Conservation (phyloP, 2,329 filamentous ascomycete genomes). For the Leptographium radiaticola region DNA sequence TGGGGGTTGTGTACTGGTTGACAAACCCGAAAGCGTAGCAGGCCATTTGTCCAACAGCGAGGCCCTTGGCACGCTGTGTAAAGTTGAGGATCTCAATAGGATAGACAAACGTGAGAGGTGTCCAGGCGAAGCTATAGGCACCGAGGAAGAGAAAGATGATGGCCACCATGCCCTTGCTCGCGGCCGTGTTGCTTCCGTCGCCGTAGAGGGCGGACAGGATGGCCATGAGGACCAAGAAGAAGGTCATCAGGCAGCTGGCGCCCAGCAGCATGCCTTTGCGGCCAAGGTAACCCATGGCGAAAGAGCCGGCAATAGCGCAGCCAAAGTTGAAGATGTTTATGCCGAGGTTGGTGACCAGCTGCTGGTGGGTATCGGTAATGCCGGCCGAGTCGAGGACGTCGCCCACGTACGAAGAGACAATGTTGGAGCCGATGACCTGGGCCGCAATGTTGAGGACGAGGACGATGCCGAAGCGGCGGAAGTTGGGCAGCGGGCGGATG, state of each 20-base stretch:
- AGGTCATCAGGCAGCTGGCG: constrained; percentile 48
- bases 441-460: not conserved
- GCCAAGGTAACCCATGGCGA: not conserved
- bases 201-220: constrained; percentile 21
- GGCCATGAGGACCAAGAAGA: constrained; percentile 53
- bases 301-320: not conserved
- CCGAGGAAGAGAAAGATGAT: constrained; percentile 1
- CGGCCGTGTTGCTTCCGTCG: not conserved
- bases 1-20: constrained; percentile 12
- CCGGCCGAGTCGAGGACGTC: constrained; percentile 1
- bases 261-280: constrained; percentile 51
- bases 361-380: constrained; percentile 1
- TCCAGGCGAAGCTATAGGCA: constrained; percentile 1
- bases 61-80: constrained; percentile 5
- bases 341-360: constrained; percentile 1
- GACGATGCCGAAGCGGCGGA: not conserved
- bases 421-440: constrained; percentile 3
- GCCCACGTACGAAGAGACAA: constrained; percentile 1
- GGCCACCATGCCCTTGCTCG: not conserved
- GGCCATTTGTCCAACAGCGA: constrained; percentile 2
- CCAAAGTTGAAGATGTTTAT: constrained; percentile 1
- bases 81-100: constrained; percentile 52
- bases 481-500: not conserved
- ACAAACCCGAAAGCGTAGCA: constrained; percentile 1
- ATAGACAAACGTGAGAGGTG: constrained; percentile 33